Base-by-base conservation (phyloP, 345 rosid species). In the Hibiscus trionum region DNA sequence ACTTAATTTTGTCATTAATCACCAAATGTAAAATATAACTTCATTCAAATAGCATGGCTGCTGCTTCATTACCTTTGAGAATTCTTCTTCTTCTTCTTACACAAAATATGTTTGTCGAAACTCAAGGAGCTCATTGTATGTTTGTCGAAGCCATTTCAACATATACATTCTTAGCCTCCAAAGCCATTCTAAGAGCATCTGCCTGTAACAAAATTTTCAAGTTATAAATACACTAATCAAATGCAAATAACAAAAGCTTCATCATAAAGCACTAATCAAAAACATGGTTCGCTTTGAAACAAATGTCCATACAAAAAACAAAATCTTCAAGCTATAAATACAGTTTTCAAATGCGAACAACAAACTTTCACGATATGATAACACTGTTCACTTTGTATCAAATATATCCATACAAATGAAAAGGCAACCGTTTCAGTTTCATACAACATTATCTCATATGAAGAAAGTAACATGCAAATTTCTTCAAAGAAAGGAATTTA, bases 131-230 rank as follows among this genome's bases (percentile, higher is more conserved):
- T 21, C 21, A 21, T 21, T 21, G 21, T 21, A 21, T 21, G 21
- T 21, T 21, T 21, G 21, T 21, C 21, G 21, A 21, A 21, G 21
- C 21, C 97, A 95, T 92, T 31, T 92, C 97, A 31, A 90, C 93
- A 69, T 76, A 50, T 77, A 92, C 4, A 31, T 86, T 78, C 87
- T 92, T 92, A 15, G 80, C 84, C 75, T 88, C 80, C 72, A 92
- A 84, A 39, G 96, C 88, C 78, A 73, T 76, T 77, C 73, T 76
- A 70, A 92, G 84, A 31, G 90, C 97, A 78, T 86, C 70, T 0
- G 97, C 97, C 93, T 89, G 81, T 69, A 82, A 39, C 44, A 39
- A 39, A 39, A 39, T 1, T 39, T 7, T 55, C 11, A 17, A 8
- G 59, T 21, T 55, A 55, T 55, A 19, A 55, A 19, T 55, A 17